A percentile compares a stretch with the other conserved stretches of the same genome.
These are phyloP conservation scores for Aquilaria yunnanensis DNA, from an alignment of 345 rosid species.

Conservation along the genomic window DNA sequence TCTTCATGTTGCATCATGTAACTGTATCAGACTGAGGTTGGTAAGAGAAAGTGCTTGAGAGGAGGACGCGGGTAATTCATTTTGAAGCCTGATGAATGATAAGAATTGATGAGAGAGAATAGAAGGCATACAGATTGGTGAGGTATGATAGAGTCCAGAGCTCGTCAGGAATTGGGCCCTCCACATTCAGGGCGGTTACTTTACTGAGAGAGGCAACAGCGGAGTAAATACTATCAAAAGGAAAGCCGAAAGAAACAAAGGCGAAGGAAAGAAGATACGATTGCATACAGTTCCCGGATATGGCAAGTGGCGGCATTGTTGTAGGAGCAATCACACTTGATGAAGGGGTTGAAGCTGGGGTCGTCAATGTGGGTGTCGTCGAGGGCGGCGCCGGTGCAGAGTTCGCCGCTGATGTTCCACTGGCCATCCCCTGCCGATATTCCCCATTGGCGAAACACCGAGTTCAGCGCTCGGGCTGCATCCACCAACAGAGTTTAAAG, in stretches of 20 bases:
- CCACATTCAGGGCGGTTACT: constrained; percentile 27
- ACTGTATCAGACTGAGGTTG: neutral
- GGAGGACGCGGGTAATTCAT: neutral
- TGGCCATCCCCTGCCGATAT: constrained; percentile 12
- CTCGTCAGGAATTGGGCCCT: constrained; percentile 42
- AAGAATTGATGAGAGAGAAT: neutral
- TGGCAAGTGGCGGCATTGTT: constrained; percentile 33
- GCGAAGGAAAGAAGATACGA: no score
- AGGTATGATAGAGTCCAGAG: constrained; percentile 44
- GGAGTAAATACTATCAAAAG: neutral
- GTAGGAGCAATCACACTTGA: constrained; percentile 41
- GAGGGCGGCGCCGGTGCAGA: constrained; percentile 38
- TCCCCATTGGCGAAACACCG: constrained; percentile 38
- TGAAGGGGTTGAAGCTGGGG: constrained; percentile 19
- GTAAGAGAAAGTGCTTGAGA: neutral
- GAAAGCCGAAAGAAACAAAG: neutral
- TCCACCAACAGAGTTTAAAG: neutral
- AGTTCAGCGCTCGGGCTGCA: constrained; percentile 33
- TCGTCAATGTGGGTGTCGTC: constrained; percentile 12
- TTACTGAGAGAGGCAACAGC: constrained; percentile 20
- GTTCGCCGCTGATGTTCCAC: constrained; percentile 50
- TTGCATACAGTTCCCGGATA: constrained; percentile 29
- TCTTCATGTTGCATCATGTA: neutral
- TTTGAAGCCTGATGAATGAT: neutral
- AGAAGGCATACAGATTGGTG: constrained; percentile 32